Conservation (phyloP, 345 rosid genomes). For the Psidium friedrichsthalianum region DNA sequence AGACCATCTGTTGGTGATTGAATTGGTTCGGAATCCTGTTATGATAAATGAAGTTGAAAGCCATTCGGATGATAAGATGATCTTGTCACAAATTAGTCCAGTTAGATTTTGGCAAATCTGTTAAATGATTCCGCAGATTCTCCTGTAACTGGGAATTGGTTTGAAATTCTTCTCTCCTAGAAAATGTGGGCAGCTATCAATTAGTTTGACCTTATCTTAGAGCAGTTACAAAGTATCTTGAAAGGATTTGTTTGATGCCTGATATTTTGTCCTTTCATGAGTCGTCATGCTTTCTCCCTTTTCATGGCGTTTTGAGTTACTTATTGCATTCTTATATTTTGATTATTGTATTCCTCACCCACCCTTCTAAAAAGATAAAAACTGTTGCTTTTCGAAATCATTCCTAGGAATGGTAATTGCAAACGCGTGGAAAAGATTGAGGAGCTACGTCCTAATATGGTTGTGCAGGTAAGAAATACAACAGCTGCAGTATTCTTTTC, state of each 20-base stretch:
- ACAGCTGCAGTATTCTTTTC: background rate
- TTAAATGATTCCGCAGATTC: background rate
- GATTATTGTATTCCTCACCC: background rate
- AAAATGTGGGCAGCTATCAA: background rate
- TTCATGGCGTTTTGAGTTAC: background rate
- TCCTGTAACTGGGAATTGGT: background rate
- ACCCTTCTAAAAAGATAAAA: background rate
- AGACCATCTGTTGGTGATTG: background rate
- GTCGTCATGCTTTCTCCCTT: background rate
- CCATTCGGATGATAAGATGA: background rate
- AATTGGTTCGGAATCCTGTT: background rate
- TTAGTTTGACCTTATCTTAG: background rate
- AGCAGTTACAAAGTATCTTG: background rate
- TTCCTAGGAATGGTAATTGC: constrained; percentile 24
- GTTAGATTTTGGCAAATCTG: background rate
- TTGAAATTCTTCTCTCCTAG: background rate
- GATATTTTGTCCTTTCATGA: background rate
- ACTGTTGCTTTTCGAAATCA: background rate
- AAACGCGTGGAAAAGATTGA: constrained; percentile 45
- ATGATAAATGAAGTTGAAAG: background rate
- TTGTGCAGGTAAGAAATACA: constrained; percentile 44
- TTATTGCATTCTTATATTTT: background rate
- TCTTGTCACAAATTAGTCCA: background rate
- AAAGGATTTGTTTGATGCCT: background rate
- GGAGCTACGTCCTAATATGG: constrained; percentile 55